Percentiles rank a stretch among this genome's conserved stretches.
phyloP scores from a whole-genome alignment of 2,329 filamentous ascomycete species.

The Didymella pomorum region DNA sequence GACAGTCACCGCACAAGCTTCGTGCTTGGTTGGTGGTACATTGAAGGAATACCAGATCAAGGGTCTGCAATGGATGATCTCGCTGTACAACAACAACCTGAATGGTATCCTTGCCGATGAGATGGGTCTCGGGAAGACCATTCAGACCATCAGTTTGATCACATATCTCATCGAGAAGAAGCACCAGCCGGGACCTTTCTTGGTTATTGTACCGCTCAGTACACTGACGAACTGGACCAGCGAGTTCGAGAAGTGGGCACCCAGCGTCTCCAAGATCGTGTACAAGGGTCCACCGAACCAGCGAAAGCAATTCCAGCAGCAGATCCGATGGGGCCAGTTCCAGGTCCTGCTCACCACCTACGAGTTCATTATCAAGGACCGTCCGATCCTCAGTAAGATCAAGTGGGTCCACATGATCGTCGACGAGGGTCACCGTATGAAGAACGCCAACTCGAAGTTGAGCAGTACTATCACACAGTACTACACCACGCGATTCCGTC shows the following conservation, averaged over 20 bases:
- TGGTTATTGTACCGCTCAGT: conserved; percentile 96
- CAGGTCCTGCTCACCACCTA: conserved; percentile 97
- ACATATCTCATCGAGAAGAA: conserved; percentile 98
- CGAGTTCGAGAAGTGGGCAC: conserved; percentile 99
- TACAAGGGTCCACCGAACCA: conserved; percentile 94
- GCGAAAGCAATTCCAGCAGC: conserved; percentile 89
- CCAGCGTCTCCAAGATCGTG: conserved; percentile 82
- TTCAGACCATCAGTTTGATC: conserved; percentile 97
- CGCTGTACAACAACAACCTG: conserved; percentile 99
- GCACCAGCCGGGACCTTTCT: conserved; percentile 86
- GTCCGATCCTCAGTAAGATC: conserved; percentile 93
- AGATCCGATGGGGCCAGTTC: conserved; percentile 93
- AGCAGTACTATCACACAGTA: conserved; percentile 94
- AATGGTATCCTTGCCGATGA: conserved; percentile 98
- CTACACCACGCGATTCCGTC: conserved; percentile 91
- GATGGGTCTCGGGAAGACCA: conserved; percentile 99
- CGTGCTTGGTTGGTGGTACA: conserved; percentile 86
- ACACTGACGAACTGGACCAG: conserved; percentile 98
- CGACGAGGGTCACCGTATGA: conserved; percentile 99
- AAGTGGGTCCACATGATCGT: conserved; percentile 99
- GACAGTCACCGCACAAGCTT: conserved; percentile 82
- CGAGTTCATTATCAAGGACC: conserved; percentile 99
- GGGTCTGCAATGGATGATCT: conserved; percentile 99
- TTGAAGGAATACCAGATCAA: conserved; percentile 98
- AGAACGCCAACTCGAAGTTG: conserved; percentile 95